Conservation (phyloP, 352 stramenopile genomes). For the Globisporangium apiculatum region DNA sequence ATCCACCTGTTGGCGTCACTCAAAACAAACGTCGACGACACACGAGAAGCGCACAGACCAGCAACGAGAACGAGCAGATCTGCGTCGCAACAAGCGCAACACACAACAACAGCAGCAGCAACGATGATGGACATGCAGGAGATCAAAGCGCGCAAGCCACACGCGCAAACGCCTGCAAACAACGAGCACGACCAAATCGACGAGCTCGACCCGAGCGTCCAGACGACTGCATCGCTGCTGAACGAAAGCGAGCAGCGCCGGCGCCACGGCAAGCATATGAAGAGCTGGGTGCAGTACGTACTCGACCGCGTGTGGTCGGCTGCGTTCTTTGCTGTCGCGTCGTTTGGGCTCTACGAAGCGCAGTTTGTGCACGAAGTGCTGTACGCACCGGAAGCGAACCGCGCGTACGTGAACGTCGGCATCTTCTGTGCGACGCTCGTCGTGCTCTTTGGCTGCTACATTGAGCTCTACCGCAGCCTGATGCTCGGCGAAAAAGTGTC, state of each 20-base stretch:
- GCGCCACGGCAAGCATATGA: slow-evolving; percentile 13
- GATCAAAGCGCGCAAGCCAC: too few relatives aligned
- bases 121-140: too few relatives aligned
- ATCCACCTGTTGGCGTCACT: not conserved
- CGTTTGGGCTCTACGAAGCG: slow-evolving; percentile 47
- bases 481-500: slow-evolving; percentile 46
- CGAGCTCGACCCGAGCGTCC: slow-evolving; percentile 40
- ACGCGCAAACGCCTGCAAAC: too few relatives aligned
- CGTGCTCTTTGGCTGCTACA: slow-evolving; percentile 55
- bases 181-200: not conserved
- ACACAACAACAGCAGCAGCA: too few relatives aligned
- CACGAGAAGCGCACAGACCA: too few relatives aligned
- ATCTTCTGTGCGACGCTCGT: slow-evolving; percentile 25
- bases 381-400: slow-evolving; percentile 39
- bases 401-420: slow-evolving; percentile 11
- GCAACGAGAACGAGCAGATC: too few relatives aligned
- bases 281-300: slow-evolving; percentile 34
- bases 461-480: slow-evolving; percentile 64
- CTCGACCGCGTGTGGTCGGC: slow-evolving; percentile 50
- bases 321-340: slow-evolving; percentile 45
- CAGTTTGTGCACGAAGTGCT: slow-evolving; percentile 46
- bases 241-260: slow-evolving; percentile 1
- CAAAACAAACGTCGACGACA: too few relatives aligned
- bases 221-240: slow-evolving; percentile 13
- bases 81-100: too few relatives aligned